These are phyloP conservation scores for Vitis vinifera DNA, from an alignment of 164 flowering plant genomes.

Conservation along the genomic window ASM3070453v1 NC_081821.1:10964001-10964500, in stretches of 20 bases:
- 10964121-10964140: no score
- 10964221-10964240: slow-evolving; percentile 10
- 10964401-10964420: neutral
- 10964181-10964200: slow-evolving; percentile 13
- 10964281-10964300: neutral
- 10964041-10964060: no score
- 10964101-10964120: neutral
- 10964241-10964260: slow-evolving; percentile 23
- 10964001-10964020: neutral
- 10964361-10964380: no score
- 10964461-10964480: neutral
- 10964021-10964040: neutral
- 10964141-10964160: slow-evolving; percentile 5
- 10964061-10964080: slow-evolving; percentile 1
- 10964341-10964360: no score
- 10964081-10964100: neutral
- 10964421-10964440: neutral
- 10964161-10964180: neutral
- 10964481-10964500: neutral
- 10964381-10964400: neutral
- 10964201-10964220: slow-evolving; percentile 10
- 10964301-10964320: neutral
- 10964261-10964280: slow-evolving; percentile 7
- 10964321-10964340: neutral
- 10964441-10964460: no score